Evolutionary conservation across 352 stramenopile species (phyloP).

Genomic region (Blastocystis sp.): DNA sequence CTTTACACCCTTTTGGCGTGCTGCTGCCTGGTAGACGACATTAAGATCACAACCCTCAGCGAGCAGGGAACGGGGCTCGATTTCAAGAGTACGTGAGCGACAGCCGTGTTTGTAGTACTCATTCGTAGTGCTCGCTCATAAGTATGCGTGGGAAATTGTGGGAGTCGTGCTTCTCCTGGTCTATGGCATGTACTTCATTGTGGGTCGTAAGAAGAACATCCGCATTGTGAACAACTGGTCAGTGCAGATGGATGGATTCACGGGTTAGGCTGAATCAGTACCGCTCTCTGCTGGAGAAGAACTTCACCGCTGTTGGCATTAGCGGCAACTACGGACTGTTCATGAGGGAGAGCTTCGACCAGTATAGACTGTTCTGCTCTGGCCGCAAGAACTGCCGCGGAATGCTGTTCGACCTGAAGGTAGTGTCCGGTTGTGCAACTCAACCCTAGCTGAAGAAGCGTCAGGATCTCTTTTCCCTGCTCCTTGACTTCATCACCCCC

Average conservation of each 20-base stretch:
- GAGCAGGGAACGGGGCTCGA: background rate
- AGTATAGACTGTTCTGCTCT: constrained; percentile 57
- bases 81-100: constrained; percentile 3
- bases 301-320: constrained; percentile 56
- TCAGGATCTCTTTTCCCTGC: constrained; percentile 63
- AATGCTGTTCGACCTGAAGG: constrained; percentile 59
- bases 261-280: constrained; percentile 30
- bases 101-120: background rate
- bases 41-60: background rate
- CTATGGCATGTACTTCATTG: constrained; percentile 61
- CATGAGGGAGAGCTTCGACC: constrained; percentile 61
- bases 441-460: constrained; percentile 54
- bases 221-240: constrained; percentile 63
- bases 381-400: constrained; percentile 45
- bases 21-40: background rate
- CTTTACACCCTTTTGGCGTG: constrained; percentile 9
- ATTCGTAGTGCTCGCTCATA: constrained; percentile 1
- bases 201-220: constrained; percentile 57
- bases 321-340: constrained; percentile 58
- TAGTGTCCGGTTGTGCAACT: background rate
- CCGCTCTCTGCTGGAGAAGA: constrained; percentile 13
- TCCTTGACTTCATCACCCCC: constrained; percentile 61
- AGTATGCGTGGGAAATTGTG: constrained; percentile 51
- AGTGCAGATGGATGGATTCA: background rate
- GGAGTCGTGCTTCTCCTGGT: constrained; percentile 19